Percentiles rank a stretch among this genome's conserved stretches.
Evolutionary conservation across 495 filamentous ascomycete genomes (phyloP).

Genomic region (Lepraria neglecta): DNA sequence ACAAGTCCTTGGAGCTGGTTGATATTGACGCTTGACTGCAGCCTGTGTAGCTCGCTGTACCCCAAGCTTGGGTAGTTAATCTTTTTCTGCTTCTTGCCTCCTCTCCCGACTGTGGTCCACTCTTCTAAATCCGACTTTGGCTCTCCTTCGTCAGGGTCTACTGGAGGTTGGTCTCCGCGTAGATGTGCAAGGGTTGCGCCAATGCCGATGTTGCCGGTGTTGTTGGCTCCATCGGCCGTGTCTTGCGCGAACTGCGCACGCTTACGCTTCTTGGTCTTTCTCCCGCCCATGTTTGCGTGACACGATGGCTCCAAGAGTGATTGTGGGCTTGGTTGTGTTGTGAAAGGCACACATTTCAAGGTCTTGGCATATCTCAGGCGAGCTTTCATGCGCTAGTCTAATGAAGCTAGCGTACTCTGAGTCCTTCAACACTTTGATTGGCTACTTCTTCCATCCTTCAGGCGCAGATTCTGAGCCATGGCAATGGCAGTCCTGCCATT

Average conservation of each 20-base stretch:
- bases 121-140: slow-evolving; percentile 14
- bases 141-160: slow-evolving; percentile 4
- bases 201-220: slow-evolving; percentile 9
- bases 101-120: slow-evolving; percentile 25
- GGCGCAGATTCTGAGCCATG: no score
- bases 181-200: slow-evolving; percentile 23
- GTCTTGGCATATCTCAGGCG: background rate
- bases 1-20: slow-evolving; percentile 72
- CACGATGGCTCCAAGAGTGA: background rate
- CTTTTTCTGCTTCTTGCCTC: slow-evolving; percentile 46
- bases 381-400: no score
- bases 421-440: no score
- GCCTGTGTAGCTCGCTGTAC: slow-evolving; percentile 57
- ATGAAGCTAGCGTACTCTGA: no score
- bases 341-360: background rate
- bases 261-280: slow-evolving; percentile 25
- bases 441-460: no score
- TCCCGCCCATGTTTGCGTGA: slow-evolving; percentile 8
- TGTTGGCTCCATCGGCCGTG: background rate
- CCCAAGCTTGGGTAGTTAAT: slow-evolving; percentile 68
- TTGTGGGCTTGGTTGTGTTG: no score
- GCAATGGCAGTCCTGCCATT: no score
- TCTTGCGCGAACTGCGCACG: slow-evolving; percentile 18
- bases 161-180: slow-evolving; percentile 1
- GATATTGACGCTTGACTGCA: slow-evolving; percentile 71